phyloP scores from a whole-genome alignment of 2,329 filamentous ascomycete genomes.

The Podosphaera aphanis region DNA sequence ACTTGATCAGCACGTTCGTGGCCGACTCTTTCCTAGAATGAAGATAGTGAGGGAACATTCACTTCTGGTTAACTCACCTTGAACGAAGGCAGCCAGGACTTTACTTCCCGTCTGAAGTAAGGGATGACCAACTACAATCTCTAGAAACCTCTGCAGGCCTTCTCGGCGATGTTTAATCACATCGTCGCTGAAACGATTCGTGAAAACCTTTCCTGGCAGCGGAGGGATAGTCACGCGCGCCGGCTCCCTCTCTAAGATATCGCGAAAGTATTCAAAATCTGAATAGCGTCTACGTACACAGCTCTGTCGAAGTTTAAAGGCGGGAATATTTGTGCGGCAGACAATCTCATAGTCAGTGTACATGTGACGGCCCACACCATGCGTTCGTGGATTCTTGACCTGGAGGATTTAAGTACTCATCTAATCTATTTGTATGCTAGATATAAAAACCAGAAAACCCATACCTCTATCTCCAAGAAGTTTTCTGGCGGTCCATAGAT shows the following conservation, averaged over 20 bases:
- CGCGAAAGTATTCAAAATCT: conserved; percentile 96
- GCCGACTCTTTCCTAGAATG: not conserved
- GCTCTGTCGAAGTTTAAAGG: conserved; percentile 83
- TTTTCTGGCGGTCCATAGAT: conserved; percentile 97
- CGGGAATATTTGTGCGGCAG: conserved; percentile 93
- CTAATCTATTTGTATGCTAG: not conserved
- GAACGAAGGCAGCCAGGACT: conserved; percentile 85
- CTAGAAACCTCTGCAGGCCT: conserved; percentile 81
- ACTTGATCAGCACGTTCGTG: conserved; percentile 5
- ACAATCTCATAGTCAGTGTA: conserved; percentile 98
- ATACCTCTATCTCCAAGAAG: conserved; percentile 90
- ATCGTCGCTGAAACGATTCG: conserved; percentile 91
- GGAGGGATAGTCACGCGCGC: conserved; percentile 90
- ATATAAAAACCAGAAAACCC: conserved; percentile 4
- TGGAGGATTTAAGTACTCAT: conserved; percentile 17
- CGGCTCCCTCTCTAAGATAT: conserved; percentile 87
- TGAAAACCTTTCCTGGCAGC: conserved; percentile 89
- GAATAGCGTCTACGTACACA: conserved; percentile 83
- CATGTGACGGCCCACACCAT: conserved; percentile 85
- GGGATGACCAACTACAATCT: conserved; percentile 93
- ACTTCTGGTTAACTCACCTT: conserved; percentile 35
- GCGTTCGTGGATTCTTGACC: conserved; percentile 83
- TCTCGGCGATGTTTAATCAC: conserved; percentile 88
- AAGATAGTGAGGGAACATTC: not conserved
- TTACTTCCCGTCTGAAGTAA: conserved; percentile 93